Evolutionary conservation across 192 early-diverging fungal species (phyloP).

Genomic region (Lobulomyces angularis): DNA sequence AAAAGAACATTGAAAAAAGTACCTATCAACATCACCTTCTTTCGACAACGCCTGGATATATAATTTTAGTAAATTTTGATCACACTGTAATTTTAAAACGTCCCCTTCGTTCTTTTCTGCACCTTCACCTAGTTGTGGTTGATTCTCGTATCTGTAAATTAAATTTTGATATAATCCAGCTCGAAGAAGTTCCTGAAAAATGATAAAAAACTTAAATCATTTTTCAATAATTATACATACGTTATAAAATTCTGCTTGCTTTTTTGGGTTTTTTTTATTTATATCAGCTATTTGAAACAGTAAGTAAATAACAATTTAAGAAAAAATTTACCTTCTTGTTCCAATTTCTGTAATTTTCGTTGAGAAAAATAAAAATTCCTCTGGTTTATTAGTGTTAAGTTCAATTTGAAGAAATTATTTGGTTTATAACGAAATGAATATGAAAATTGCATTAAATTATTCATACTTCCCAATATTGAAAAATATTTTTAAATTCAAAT

Average conservation of each 20-base stretch:
- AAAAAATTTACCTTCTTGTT: too few species aligned
- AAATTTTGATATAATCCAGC: slow-evolving; percentile 14
- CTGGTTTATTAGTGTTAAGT: too few species aligned
- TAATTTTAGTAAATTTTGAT: slow-evolving; percentile 18
- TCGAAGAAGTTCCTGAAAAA: slow-evolving; percentile 10
- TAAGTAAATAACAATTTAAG: too few species aligned
- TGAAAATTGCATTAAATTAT: too few species aligned
- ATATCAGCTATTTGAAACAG: neutral
- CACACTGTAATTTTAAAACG: slow-evolving; percentile 15
- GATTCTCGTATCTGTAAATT: slow-evolving; percentile 29
- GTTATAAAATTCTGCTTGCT: neutral
- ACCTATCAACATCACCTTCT: slow-evolving; percentile 22
- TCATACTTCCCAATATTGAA: too few species aligned
- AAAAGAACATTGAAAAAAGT: slow-evolving; percentile 5
- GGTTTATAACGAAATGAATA: too few species aligned
- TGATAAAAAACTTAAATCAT: too few species aligned
- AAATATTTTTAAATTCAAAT: too few species aligned
- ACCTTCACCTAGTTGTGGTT: slow-evolving; percentile 22
- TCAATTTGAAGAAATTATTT: too few species aligned
- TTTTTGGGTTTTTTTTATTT: slow-evolving; percentile 2
- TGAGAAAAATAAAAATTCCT: too few species aligned
- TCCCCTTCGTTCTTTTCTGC: slow-evolving; percentile 2
- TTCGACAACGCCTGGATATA: slow-evolving; percentile 22
- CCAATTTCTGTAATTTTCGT: too few species aligned
- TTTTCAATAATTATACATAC: too few species aligned